Base-by-base conservation (phyloP, 2,329 filamentous ascomycete species). In the Pseudocercospora vitis region DNA sequence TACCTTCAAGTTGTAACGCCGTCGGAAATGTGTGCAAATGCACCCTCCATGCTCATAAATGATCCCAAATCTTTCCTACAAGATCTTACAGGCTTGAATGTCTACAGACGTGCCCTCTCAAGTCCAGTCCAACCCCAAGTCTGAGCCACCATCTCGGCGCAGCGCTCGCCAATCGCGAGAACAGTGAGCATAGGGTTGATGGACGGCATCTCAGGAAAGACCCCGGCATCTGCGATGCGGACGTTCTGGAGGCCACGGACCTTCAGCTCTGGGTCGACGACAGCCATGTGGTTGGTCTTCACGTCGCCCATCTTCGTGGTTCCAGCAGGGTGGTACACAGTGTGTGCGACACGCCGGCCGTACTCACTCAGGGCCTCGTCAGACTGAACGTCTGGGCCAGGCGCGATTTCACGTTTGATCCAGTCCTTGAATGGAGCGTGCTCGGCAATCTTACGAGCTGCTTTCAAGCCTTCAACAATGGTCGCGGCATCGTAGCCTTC, bases 181-280 rank as follows among this genome's bases (percentile, higher is more conserved):
- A 95, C 90, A 1, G 90, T 96, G 68, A 95, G 76, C 91, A 95
- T 94, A 55, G 89, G 90, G 76, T 95, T 95, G 70, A 94, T 87
- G 50, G 82, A 87, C 40, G 88, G 80, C 83, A 95, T 95, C 57
- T 87, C 87, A 0, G 90, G 91, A 78, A 95, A 95, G 47, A 95
- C 82, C 65, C 90, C 89, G 0, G 90, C 90, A 71, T 95, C 90
- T 1, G 89, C 89, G 62, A 95, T 89, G 53, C 90, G 81, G 53
- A 95, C 73, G 24, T 82, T 83, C 75, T 84, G 82, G 59, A 95
- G 73, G 0, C 88, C 89, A 23, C 83, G 78, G 24, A 95, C 77
- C 74, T 82, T 86, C 58, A 95, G 73, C 67, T 86, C 77, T 21
- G 81, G 79, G 67, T 94, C 87, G n/a, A 95, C 90, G 16, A 95